Evolutionary conservation across 2,329 filamentous ascomycete species (phyloP).

Genomic region (Biscogniauxia sp.): DNA sequence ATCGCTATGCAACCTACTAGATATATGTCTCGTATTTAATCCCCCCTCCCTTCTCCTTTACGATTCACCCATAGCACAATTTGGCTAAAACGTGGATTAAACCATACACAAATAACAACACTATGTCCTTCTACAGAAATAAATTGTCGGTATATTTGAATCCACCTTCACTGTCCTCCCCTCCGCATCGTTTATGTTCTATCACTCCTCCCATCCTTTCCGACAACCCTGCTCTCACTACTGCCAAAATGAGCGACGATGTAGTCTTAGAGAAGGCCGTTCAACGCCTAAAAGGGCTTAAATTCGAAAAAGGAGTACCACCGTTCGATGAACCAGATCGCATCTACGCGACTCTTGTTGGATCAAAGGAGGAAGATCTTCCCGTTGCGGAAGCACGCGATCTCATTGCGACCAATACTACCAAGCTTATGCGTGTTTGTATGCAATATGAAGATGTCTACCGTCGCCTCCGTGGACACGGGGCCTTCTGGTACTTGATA

Average conservation of each 20-base stretch:
- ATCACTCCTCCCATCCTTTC: not conserved
- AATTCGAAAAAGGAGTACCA: slow-evolving; percentile 3
- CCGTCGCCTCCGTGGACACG: slow-evolving; percentile 10
- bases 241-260: not conserved
- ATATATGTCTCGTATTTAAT: too few species aligned
- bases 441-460: slow-evolving; percentile 16
- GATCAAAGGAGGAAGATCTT: not conserved
- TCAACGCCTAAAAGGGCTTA: slow-evolving; percentile 1
- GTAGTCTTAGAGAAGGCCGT: not conserved
- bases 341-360: slow-evolving; percentile 3
- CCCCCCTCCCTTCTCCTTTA: too few species aligned
- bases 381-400: not conserved
- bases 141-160: too few species aligned
- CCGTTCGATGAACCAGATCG: not conserved
- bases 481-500: slow-evolving; percentile 18
- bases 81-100: not conserved
- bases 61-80: too few species aligned
- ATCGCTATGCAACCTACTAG: too few species aligned
- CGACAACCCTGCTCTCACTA: not conserved
- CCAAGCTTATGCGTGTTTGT: slow-evolving; percentile 5
- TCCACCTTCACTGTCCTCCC: too few species aligned
- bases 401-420: not conserved
- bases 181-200: not conserved
- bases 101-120: not conserved
- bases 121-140: not conserved